phyloP scores from a whole-genome alignment of 2,329 filamentous ascomycete species.

The Hymenotorrendiella dingleyae region DNA sequence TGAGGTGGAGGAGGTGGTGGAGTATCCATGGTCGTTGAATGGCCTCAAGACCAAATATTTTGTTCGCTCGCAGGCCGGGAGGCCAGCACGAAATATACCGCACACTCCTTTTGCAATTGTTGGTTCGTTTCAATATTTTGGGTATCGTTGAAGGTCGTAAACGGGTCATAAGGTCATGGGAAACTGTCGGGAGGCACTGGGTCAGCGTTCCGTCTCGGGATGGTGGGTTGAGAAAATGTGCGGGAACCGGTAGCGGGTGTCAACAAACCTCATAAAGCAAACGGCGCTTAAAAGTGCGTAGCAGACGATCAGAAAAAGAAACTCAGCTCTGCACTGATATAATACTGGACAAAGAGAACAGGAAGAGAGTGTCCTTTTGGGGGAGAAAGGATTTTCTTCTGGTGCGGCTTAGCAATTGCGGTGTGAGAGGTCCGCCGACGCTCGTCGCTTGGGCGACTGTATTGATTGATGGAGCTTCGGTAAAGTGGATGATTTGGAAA shows the following conservation, averaged over 20 bases:
- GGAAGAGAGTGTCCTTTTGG: not conserved
- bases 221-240: not conserved
- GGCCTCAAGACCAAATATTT: constrained; percentile 10
- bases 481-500: no score
- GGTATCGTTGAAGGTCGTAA: constrained; percentile 20
- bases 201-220: constrained; percentile 5
- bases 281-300: constrained; percentile 4
- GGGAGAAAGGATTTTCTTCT: not conserved
- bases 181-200: constrained; percentile 7
- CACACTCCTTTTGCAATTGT: not conserved
- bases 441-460: no score
- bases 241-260: constrained; percentile 1
- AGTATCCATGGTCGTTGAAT: constrained; percentile 31
- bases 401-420: not conserved
- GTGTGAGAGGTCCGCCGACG: no score
- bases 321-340: not conserved
- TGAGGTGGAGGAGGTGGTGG: constrained; percentile 80
- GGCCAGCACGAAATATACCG: not conserved
- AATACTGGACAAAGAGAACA: not conserved
- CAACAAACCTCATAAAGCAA: constrained; percentile 13
- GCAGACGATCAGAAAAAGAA: not conserved
- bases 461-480: not conserved
- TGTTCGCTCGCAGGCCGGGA: constrained; percentile 1
- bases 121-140: constrained; percentile 2
- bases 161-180: constrained; percentile 22